phyloP scores from a whole-genome alignment of 2,329 filamentous ascomycete species.

The Colletotrichum cordylinicola region DNA sequence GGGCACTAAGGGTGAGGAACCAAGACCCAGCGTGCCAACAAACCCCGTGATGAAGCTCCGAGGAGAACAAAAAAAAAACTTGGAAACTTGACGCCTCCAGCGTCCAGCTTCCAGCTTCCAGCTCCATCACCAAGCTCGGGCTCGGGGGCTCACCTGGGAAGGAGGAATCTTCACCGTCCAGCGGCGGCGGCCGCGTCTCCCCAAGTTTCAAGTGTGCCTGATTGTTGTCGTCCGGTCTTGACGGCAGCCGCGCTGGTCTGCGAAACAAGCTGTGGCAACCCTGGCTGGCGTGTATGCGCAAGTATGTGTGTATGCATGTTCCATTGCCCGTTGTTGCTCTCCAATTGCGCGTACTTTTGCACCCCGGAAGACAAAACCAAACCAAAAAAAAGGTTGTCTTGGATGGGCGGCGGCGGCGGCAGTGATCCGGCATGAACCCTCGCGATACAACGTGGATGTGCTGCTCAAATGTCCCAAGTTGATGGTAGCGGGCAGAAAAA shows the following conservation, averaged over 20 bases:
- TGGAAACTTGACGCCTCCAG: background rate
- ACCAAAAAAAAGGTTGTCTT: background rate
- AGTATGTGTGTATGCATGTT: background rate
- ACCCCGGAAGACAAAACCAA: background rate
- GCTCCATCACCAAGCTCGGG: background rate
- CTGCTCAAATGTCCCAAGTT: background rate
- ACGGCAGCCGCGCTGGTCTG: background rate
- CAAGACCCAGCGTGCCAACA: background rate
- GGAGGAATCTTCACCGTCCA: background rate
- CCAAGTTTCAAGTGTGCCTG: slow-evolving; percentile 7
- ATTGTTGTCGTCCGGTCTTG: background rate
- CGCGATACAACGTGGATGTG: background rate
- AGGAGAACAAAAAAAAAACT: background rate
- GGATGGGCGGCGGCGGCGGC: background rate
- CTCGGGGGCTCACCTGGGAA: background rate
- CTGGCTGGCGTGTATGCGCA: background rate
- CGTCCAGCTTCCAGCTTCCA: background rate
- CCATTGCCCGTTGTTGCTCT: background rate
- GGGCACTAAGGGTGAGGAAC: background rate
- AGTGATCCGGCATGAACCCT: slow-evolving; percentile 3
- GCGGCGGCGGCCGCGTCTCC: background rate
- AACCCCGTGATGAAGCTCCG: background rate
- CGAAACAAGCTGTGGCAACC: background rate
- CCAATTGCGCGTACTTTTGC: background rate
- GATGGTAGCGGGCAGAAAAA: background rate